phyloP scores from a whole-genome alignment of 2,329 filamentous ascomycete genomes.

The Fusarium sororula region DNA sequence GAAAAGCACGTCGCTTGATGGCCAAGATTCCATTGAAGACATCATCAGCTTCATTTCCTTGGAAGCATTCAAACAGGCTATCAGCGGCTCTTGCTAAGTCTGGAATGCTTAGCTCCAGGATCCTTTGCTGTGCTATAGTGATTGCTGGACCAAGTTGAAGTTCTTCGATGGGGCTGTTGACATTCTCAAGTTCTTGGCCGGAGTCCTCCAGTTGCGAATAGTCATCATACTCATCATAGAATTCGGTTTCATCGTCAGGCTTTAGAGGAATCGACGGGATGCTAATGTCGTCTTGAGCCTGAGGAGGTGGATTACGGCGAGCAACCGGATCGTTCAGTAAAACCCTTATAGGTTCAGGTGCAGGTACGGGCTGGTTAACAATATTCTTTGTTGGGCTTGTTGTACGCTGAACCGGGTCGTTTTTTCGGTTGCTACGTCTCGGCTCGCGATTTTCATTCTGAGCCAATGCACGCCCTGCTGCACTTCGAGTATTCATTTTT shows the following conservation, averaged over 20 bases:
- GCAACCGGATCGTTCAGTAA: constrained; percentile 22
- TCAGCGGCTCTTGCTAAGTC: constrained; percentile 42
- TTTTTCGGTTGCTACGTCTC: constrained; percentile 30
- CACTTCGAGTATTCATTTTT: constrained; percentile 35
- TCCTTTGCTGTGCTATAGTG: constrained; percentile 29
- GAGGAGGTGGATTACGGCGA: constrained; percentile 37
- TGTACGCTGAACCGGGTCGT: not conserved
- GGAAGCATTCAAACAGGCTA: constrained; percentile 42
- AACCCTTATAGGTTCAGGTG: not conserved
- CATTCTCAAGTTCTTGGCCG: not conserved
- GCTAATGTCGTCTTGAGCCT: constrained; percentile 31
- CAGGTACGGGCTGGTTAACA: not conserved
- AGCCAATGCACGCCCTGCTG: constrained; percentile 7
- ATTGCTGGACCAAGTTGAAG: not conserved
- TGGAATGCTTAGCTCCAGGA: constrained; percentile 40
- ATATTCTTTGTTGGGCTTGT: not conserved
- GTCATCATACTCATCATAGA: constrained; percentile 11
- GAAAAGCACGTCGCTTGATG: constrained; percentile 43
- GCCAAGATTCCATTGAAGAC: constrained; percentile 36
- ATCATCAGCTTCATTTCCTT: constrained; percentile 15
- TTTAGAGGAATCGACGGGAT: constrained; percentile 19
- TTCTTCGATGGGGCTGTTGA: not conserved
- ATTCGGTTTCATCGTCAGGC: constrained; percentile 38
- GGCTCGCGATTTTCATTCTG: constrained; percentile 3
- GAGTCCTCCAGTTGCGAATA: constrained; percentile 7